Evolutionary conservation across 345 rosid genomes (phyloP).

Genomic region (Lepidium aucheri): DNA sequence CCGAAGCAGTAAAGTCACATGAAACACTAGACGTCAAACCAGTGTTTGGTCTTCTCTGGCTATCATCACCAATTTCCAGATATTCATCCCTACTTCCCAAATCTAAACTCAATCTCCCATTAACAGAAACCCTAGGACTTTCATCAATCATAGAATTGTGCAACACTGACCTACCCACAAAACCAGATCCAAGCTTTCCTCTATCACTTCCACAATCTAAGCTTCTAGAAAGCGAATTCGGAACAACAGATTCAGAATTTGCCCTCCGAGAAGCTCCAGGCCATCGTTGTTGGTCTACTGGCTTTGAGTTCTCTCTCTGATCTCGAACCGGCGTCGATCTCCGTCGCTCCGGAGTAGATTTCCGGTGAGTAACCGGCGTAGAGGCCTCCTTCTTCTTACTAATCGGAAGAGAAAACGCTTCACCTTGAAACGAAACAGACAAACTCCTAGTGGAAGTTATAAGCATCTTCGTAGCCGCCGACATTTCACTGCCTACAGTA

Average conservation of each 20-base stretch:
- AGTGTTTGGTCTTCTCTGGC: constrained; percentile 30
- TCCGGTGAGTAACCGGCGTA: constrained; percentile 43
- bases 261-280: constrained; percentile 52
- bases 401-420: constrained; percentile 60
- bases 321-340: constrained; percentile 35
- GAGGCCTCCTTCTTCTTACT: constrained; percentile 65
- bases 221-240: constrained; percentile 57
- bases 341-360: constrained; percentile 75
- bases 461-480: constrained; percentile 59
- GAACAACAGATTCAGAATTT: constrained; percentile 18
- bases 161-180: constrained; percentile 48
- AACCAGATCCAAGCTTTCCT: constrained; percentile 56
- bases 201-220: constrained; percentile 61
- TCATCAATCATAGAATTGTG: constrained; percentile 47
- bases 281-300: constrained; percentile 53
- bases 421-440: constrained; percentile 97
- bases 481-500: constrained; percentile 31
- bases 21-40: constrained; percentile 38
- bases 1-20: constrained; percentile 69
- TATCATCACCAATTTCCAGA: constrained; percentile 25
- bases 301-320: constrained; percentile 64
- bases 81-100: constrained; percentile 33
- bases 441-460: constrained; percentile 76
- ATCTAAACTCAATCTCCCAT: constrained; percentile 48
- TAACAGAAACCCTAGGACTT: constrained; percentile 38